Conservation (phyloP, 2,329 filamentous ascomycete species). For the Aschersonia sp. region DNA sequence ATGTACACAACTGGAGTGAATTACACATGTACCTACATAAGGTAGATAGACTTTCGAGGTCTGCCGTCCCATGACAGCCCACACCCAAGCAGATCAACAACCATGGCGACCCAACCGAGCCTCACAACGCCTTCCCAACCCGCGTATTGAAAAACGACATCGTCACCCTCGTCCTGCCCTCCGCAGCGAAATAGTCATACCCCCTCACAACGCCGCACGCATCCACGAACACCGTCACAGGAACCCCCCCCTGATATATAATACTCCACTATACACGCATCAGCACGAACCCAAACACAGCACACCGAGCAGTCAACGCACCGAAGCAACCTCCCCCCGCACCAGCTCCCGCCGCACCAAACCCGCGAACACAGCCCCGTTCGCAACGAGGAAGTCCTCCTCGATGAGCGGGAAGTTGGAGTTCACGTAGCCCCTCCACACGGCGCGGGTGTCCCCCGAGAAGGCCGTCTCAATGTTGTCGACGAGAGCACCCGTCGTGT, state of each 20-base stretch:
- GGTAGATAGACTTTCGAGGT: too few relatives aligned
- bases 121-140: not conserved
- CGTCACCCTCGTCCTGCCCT: conserved; percentile 12
- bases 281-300: not conserved
- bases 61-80: too few relatives aligned
- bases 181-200: conserved; percentile 19
- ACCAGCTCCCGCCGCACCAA: conserved; percentile 10
- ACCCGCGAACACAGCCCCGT: conserved; percentile 11
- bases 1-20: not conserved
- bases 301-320: conserved; percentile 5
- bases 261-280: conserved; percentile 17
- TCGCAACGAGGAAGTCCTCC: conserved; percentile 12
- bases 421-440: conserved; percentile 20
- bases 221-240: conserved; percentile 20
- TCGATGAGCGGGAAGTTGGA: conserved; percentile 21
- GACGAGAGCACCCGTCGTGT: conserved; percentile 16
- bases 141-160: conserved; percentile 16
- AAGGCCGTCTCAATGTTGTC: conserved; percentile 19
- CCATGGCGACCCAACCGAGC: too few relatives aligned
- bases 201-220: conserved; percentile 18
- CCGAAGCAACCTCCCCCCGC: conserved; percentile 9
- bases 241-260: conserved; percentile 19
- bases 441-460: conserved; percentile 5
- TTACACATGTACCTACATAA: too few relatives aligned
- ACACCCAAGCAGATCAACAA: too few relatives aligned